A percentile compares a stretch with the other conserved stretches of the same genome.
Evolutionary conservation across 345 rosid species (phyloP).

Genomic region (Salix udensis): DNA sequence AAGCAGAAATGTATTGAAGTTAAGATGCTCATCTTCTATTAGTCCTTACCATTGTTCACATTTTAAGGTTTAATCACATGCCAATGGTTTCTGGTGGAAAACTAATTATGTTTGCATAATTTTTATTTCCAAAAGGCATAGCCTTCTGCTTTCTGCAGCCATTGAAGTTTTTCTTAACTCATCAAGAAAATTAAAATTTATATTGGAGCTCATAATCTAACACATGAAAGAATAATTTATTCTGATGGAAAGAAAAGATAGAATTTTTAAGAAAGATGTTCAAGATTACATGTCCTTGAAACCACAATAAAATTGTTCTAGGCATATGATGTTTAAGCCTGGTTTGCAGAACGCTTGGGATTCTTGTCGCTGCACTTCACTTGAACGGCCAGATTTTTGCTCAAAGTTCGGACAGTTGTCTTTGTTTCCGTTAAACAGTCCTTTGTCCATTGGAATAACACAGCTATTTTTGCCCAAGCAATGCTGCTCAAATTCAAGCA

Average conservation of each 20-base stretch:
- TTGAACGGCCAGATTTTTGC: constrained; percentile 65
- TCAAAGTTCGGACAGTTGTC: constrained; percentile 41
- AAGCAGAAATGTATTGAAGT: background rate
- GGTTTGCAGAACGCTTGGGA: background rate
- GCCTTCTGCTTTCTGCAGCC: background rate
- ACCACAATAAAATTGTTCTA: background rate
- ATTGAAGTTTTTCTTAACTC: background rate
- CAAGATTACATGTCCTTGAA: background rate
- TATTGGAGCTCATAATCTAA: background rate
- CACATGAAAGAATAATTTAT: background rate
- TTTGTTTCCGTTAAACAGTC: constrained; percentile 30
- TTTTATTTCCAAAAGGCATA: background rate
- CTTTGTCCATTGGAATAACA: constrained; percentile 44
- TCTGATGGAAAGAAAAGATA: background rate
- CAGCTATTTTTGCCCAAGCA: constrained; percentile 66
- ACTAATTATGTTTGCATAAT: no score
- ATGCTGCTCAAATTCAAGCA: constrained; percentile 25
- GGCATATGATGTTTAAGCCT: background rate
- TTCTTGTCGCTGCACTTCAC: constrained; percentile 44
- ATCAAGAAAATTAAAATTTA: background rate
- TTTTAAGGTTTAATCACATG: no score
- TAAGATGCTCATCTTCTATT: background rate
- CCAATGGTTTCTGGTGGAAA: no score
- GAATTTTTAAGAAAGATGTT: background rate
- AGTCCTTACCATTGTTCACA: background rate